phyloP scores from a whole-genome alignment of 176 grass and related monocot genomes.

The Eleusine indica region DNA sequence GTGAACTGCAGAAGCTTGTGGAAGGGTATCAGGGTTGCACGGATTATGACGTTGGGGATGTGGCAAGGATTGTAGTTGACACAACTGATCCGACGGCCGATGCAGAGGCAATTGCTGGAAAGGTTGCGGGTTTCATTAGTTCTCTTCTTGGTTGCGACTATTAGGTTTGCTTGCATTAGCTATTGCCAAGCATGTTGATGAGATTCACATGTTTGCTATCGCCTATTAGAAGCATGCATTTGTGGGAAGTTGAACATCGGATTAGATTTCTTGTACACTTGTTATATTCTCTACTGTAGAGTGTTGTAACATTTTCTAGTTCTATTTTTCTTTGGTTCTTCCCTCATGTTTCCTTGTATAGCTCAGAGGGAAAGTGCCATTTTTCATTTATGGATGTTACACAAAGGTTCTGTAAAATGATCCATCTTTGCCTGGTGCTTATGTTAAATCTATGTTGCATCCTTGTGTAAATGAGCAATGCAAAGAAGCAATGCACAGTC shows the following conservation, averaged over 20 bases:
- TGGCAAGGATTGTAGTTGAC: constrained; percentile 67
- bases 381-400: constrained; percentile 1
- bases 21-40: constrained; percentile 69
- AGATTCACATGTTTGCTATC: background rate
- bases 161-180: constrained; percentile 10
- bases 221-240: background rate
- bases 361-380: background rate
- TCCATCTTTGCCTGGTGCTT: background rate
- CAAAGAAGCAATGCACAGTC: too few relatives aligned
- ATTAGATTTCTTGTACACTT: background rate
- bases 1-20: constrained; percentile 55
- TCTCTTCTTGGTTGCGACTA: constrained; percentile 29
- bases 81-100: constrained; percentile 43
- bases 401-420: background rate
- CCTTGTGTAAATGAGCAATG: background rate
- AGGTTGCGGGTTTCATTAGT: constrained; percentile 57
- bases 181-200: background rate
- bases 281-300: constrained; percentile 9
- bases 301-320: background rate
- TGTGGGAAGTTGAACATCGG: too few relatives aligned
- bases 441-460: background rate
- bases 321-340: background rate
- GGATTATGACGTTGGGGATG: constrained; percentile 63
- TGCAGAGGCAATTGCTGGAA: constrained; percentile 23
- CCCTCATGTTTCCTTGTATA: background rate